Base-by-base conservation (phyloP, 257 asterid species). In the Oldenlandia corymbosa region DNA sequence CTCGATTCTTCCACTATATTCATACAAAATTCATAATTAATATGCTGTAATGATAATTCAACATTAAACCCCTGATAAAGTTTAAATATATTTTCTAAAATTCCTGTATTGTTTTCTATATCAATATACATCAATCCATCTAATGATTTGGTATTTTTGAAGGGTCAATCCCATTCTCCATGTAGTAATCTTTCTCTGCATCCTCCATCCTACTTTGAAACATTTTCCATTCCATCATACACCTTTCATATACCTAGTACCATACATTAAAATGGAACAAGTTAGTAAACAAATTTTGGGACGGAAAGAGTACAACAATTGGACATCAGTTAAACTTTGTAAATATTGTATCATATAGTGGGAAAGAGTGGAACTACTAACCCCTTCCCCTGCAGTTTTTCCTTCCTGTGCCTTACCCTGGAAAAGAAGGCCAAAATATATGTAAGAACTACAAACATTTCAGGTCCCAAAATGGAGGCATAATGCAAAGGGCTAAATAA, bases 381-480 rank as follows among this genome's bases (percentile, higher is more conserved):
- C 97, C 94, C 93, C 96, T 77, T 62, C 70, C 94, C 95, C 82
- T 42, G 94, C 79, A 66, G 97, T 80, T 62, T 77, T 73, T 27
- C 92, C 94, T 0, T 82, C 60, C 50, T 81, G 83, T 3, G 80
- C 62, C 56, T 77, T 53, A 47, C 97, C 97, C 97, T 90, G 57
- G 41, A 60, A 64, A 50, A 74, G 6, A 64, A 67, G 30, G n/a
- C n/a, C n/a, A n/a, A n/a, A n/a, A n/a, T n/a, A 48, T 52, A 21
- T 32, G 16, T 31, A 28, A 56, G 28, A 27, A 34, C 39, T 60
- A 32, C 16, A 30, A 24, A 66, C 10, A 72, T 5, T 70, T 26
- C 32, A 63, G 9, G 46, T 30, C 2, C 46, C 7, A 46, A 37
- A 14, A 28, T 56, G 20, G 31, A 30, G 26, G 14, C 59, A 10